Conservation (phyloP, 2,329 filamentous ascomycete species). For the Fusarium veterinarium region DNA sequence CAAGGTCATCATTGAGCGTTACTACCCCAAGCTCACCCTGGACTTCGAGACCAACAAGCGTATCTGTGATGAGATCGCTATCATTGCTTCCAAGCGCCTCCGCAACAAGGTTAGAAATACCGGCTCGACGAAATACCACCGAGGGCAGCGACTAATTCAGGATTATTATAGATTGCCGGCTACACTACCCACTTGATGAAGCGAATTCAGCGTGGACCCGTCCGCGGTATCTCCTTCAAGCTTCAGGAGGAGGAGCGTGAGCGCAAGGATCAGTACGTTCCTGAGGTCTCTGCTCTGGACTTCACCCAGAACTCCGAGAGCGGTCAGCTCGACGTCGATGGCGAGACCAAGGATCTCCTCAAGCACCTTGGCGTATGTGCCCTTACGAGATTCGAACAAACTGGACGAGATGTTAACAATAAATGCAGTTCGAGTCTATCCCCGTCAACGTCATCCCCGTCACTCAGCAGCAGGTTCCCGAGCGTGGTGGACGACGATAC, state of each 20-base stretch:
- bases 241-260: slow-evolving; percentile 99
- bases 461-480: slow-evolving; percentile 85
- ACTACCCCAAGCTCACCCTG: slow-evolving; percentile 97
- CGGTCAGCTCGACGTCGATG: slow-evolving; percentile 93
- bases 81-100: slow-evolving; percentile 98
- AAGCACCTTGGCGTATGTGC: slow-evolving; percentile 97
- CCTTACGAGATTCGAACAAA: not conserved
- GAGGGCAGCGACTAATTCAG: slow-evolving; percentile 34
- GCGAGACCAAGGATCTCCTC: slow-evolving; percentile 98
- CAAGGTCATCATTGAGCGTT: slow-evolving; percentile 99
- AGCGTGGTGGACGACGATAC: slow-evolving; percentile 83
- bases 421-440: slow-evolving; percentile 88
- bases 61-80: slow-evolving; percentile 99
- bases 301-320: slow-evolving; percentile 94
- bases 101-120: slow-evolving; percentile 87
- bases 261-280: slow-evolving; percentile 99
- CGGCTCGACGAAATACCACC: not conserved
- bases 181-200: slow-evolving; percentile 99
- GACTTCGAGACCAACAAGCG: slow-evolving; percentile 99
- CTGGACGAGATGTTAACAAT: slow-evolving; percentile 45
- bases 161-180: slow-evolving; percentile 81
- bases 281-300: slow-evolving; percentile 98
- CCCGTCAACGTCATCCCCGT: slow-evolving; percentile 96
- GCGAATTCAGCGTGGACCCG: slow-evolving; percentile 98
- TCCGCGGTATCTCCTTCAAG: slow-evolving; percentile 99